Base-by-base conservation (phyloP, 1,139 yeast genomes). In the Yamadazyma atmosphaerica region DNA sequence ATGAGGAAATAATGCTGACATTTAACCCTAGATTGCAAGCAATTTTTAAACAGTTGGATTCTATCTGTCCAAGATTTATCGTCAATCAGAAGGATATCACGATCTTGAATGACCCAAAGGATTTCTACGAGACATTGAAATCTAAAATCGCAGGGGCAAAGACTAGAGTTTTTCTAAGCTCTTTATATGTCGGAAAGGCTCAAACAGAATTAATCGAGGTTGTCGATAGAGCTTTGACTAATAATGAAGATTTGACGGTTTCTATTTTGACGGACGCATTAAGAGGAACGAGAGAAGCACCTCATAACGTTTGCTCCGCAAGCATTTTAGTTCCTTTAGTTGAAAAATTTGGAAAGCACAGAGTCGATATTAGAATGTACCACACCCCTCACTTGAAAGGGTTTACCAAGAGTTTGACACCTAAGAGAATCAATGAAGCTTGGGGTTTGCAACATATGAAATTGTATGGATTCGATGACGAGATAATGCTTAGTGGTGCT, bases 381-480 rank as follows among this genome's bases (percentile, higher is more conserved):
- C 95, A 86, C 51, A 92, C 98, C 0, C 98, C 99, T 0, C 83
- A 83, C 47, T 73, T 87, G 48, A 68, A 76, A 34, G 96, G 96
- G 0, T 56, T 86, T 42, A 74, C 78, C 41, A 81, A 82, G 53
- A 54, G 65, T 14, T 40, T 86, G 35, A 72, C 89, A 3, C 98
- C 99, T 0, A 83, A 77, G 42, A 72, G 98, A 45, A 72, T 90
- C 45, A 89, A 90, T 58, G 99, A 92, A 64, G 92, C 95, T 6
- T 77, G 76, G 65, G 99, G 99, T 0, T 71, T 92, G 38, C 99
- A 92, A 61, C 99, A 92, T 58, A 94, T 92, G 98, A 92, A 92
- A 60, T 74, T 94, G 29, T 92, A 92, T 57, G 98, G 98, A 1
- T 82, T 89, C 54, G 99, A 92, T 59, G 81, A 89, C 52, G 96